Evolutionary conservation across 345 rosid genomes (phyloP).

Genomic region (Carallia brachiata): DNA sequence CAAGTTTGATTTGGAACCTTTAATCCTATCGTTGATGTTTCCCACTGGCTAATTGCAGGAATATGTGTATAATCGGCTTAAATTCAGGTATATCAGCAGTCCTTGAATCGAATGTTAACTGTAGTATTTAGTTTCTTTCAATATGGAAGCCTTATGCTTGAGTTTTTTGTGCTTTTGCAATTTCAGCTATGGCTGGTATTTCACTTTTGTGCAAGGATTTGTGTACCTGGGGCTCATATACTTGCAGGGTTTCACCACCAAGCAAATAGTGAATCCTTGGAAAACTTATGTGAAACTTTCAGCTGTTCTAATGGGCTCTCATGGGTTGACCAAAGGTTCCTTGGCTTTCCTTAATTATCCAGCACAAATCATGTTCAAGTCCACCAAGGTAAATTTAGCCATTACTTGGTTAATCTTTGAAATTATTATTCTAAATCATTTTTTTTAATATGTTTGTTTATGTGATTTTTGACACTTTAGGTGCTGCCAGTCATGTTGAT

Average conservation of each 20-base stretch:
- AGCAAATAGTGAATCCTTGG: slow-evolving; percentile 96
- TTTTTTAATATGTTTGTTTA: too few species aligned
- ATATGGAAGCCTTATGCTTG: neutral
- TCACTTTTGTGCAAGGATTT: slow-evolving; percentile 96
- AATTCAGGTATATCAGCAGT: slow-evolving; percentile 57
- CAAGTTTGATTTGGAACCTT: neutral
- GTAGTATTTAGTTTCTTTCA: neutral
- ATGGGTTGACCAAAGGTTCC: slow-evolving; percentile 94
- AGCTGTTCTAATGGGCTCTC: slow-evolving; percentile 98
- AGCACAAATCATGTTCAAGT: slow-evolving; percentile 92
- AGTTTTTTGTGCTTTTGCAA: slow-evolving; percentile 4
- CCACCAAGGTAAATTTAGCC: slow-evolving; percentile 75
- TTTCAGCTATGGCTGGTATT: slow-evolving; percentile 97
- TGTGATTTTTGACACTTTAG: slow-evolving; percentile 33
- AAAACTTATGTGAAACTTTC: slow-evolving; percentile 89
- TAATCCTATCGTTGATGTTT: neutral
- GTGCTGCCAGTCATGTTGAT: slow-evolving; percentile 95
- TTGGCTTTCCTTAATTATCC: slow-evolving; percentile 95
- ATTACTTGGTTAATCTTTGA: neutral
- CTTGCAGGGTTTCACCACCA: slow-evolving; percentile 86
- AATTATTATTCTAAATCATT: neutral
- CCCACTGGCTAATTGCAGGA: slow-evolving; percentile 48
- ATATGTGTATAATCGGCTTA: slow-evolving; percentile 88
- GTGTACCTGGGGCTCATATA: slow-evolving; percentile 82
- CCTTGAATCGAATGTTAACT: neutral